phyloP scores from a whole-genome alignment of 208 protist genomes.

The Trypanosoma platydactyli region DNA sequence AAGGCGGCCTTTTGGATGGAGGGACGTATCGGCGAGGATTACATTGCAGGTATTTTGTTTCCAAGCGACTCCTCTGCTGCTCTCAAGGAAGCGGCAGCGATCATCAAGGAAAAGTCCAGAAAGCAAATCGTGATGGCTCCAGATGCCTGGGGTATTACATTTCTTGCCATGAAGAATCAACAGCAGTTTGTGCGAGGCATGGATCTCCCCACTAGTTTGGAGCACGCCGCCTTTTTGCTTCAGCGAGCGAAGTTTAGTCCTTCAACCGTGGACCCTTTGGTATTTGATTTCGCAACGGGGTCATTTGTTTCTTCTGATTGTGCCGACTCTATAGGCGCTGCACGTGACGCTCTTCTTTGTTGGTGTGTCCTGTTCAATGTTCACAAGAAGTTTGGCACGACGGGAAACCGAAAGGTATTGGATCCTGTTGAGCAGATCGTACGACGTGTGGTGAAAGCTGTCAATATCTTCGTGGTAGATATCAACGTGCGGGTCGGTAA shows the following conservation, averaged over 20 bases:
- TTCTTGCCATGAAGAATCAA: constrained; percentile 77
- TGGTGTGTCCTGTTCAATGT: constrained; percentile 85
- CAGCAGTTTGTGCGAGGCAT: constrained; percentile 78
- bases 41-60: constrained; percentile 85
- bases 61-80: constrained; percentile 42
- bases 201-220: constrained; percentile 64
- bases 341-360: constrained; percentile 58
- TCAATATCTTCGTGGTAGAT: constrained; percentile 91
- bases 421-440: constrained; percentile 89
- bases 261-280: constrained; percentile 37
- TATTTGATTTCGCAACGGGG: constrained; percentile 59
- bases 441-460: constrained; percentile 85
- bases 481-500: constrained; percentile 87
- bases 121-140: constrained; percentile 68
- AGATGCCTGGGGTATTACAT: constrained; percentile 85
- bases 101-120: constrained; percentile 58
- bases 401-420: constrained; percentile 78
- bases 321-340: constrained; percentile 32
- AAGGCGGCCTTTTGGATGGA: constrained; percentile 86
- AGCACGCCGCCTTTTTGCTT: constrained; percentile 78
- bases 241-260: constrained; percentile 54
- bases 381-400: constrained; percentile 85
- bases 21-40: constrained; percentile 73
- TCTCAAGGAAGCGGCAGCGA: constrained; percentile 43
- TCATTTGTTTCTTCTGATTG: constrained; percentile 33